Evolutionary conservation across 805 yeast genomes (phyloP), one percentile per base, ranked within the genome.

Genomic region (Ogataea henricii): DNA sequence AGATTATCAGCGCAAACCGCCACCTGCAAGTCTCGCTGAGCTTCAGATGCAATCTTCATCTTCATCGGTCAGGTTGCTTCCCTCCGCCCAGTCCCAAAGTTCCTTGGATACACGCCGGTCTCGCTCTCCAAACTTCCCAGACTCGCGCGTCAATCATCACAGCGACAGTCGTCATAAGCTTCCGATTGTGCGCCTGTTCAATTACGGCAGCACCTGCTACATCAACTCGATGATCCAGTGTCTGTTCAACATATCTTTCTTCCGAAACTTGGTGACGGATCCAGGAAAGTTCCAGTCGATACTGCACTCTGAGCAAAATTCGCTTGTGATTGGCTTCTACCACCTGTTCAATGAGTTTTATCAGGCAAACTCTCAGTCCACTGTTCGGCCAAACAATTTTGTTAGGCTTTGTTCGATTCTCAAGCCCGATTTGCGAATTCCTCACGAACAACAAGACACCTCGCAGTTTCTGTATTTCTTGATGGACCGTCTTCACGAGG

Each of bases 401-500:
- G 53, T 67, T 20, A 53, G 57, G 14, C 44, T 62, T 2, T 70
- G 86, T 35, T 73, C 82, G 39, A 64, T 71, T 1, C 59, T 85
- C 18, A 80, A 85, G 53, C 90, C 90, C 0, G 88, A 83, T 56
- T 74, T 85, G 46, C 69, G 72, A 53, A 84, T 87, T 10, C 92
- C 92, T 0, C 65, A 76, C 54, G 89, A 85, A 57, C 95, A 87
- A 58, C 94, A 87, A 59, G 95, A 87, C 63, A 83, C 91, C 1
- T 89, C 87, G 46, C 94, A 87, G 56, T 85, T 85, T 58, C 65
- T 87, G 37, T 72, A 85, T 62, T 79, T 86, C 50, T 54, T 86
- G 9, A 66, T 87, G 53, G 91, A 84, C 58, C 73, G 81, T 52
- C 62, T 87, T 10, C 92, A 87, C 61, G 82, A 82, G 41, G 95